Percentiles rank a stretch among this genome's conserved stretches.
Evolutionary conservation across 495 filamentous ascomycete species (phyloP).

Genomic region (Penicillium argentinense): DNA sequence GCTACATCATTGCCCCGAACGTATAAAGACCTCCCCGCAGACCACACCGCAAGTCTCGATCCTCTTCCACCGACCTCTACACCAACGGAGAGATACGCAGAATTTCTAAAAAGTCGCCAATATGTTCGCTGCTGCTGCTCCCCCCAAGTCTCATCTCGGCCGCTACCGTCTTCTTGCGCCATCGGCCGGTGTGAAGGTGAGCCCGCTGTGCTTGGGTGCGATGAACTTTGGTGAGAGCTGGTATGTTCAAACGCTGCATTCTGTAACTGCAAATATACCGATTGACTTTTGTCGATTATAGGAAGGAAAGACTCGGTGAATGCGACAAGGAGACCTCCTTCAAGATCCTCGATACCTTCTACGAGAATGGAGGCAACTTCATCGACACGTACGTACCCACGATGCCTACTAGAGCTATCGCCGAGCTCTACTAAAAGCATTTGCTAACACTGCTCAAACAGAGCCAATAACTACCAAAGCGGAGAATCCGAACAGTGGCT

Average conservation of each 20-base stretch:
- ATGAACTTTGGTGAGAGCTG: slow-evolving; percentile 64
- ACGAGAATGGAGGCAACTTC: slow-evolving; percentile 71
- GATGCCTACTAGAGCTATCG: no score
- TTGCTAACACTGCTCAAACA: slow-evolving; percentile 1
- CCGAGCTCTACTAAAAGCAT: not conserved
- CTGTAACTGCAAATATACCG: no score
- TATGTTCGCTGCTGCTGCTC: slow-evolving; percentile 2
- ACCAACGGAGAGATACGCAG: not conserved
- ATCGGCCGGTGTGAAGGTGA: slow-evolving; percentile 56
- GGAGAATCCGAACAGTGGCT: slow-evolving; percentile 71
- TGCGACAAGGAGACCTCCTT: slow-evolving; percentile 62
- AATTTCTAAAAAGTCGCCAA: not conserved
- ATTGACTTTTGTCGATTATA: no score
- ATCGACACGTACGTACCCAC: slow-evolving; percentile 73
- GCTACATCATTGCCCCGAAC: no score
- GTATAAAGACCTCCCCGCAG: no score
- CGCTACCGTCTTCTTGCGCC: slow-evolving; percentile 61
- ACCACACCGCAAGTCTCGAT: not conserved
- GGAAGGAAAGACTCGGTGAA: slow-evolving; percentile 51
- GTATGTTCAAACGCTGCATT: no score
- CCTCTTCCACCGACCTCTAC: not conserved
- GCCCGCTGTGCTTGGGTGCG: slow-evolving; percentile 59
- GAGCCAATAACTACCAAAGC: slow-evolving; percentile 65
- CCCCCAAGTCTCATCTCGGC: slow-evolving; percentile 40
- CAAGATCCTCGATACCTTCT: slow-evolving; percentile 66